Evolutionary conservation across 1,284 basidiomycete species (phyloP).

Genomic region (Puccinia polysora): DNA sequence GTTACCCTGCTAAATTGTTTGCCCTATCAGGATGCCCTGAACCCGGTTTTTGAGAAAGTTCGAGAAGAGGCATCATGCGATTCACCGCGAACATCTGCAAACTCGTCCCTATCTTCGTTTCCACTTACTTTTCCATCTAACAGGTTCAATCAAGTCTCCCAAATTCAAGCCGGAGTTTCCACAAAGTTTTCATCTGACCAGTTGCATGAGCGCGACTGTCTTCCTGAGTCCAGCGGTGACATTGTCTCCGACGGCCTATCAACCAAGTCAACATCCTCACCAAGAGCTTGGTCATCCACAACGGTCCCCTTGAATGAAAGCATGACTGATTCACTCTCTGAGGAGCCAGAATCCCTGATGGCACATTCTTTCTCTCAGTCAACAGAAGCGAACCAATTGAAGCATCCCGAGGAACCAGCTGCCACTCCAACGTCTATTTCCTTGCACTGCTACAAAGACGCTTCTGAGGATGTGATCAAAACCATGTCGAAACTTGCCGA

Average conservation of each 20-base stretch:
- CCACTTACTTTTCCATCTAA: slow-evolving; percentile 15
- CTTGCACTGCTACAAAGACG: slow-evolving; percentile 19
- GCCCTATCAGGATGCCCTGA: slow-evolving; percentile 10
- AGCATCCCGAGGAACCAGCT: slow-evolving; percentile 18
- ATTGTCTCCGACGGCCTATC: background rate
- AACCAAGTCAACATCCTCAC: too few relatives aligned
- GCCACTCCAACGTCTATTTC: background rate
- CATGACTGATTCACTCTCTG: too few relatives aligned
- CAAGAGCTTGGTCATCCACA: too few relatives aligned
- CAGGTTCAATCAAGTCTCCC: slow-evolving; percentile 1
- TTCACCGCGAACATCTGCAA: background rate
- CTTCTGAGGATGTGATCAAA: slow-evolving; percentile 6
- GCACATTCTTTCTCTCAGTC: too few relatives aligned
- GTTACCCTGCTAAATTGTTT: slow-evolving; percentile 34
- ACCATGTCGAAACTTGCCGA: background rate
- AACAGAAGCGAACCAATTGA: too few relatives aligned
- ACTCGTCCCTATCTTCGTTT: slow-evolving; percentile 30
- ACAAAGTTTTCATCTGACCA: background rate
- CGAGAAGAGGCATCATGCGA: background rate
- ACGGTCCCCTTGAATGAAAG: too few relatives aligned
- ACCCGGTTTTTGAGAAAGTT: background rate
- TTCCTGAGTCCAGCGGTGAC: background rate
- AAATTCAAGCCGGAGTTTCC: slow-evolving; percentile 1
- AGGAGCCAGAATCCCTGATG: too few relatives aligned
- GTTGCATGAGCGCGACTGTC: background rate